phyloP scores from a whole-genome alignment of 257 asterid species.

The Solanum chiquidenum region DNA sequence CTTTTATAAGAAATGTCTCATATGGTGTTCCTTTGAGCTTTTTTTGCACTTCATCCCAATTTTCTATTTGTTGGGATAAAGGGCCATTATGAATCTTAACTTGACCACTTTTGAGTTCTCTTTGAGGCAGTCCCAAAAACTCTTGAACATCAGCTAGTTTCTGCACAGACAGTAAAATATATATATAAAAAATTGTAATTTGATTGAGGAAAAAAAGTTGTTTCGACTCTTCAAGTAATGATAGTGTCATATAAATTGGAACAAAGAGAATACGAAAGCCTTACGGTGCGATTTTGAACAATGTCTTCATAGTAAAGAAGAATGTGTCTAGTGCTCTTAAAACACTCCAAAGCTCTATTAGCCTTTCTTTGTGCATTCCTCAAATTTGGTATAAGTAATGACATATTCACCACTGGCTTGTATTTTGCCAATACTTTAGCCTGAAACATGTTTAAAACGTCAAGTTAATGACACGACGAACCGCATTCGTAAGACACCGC shows the following conservation, averaged over 20 bases:
- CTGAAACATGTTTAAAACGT: slow-evolving; percentile 17
- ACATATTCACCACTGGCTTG: slow-evolving; percentile 50
- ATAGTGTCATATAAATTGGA: neutral
- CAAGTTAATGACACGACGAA: neutral
- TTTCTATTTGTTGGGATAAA: slow-evolving; percentile 32
- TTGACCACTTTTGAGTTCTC: slow-evolving; percentile 58
- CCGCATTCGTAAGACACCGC: neutral
- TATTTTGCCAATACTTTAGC: slow-evolving; percentile 66
- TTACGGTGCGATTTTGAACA: slow-evolving; percentile 44
- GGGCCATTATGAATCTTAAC: slow-evolving; percentile 71
- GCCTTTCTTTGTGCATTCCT: slow-evolving; percentile 22
- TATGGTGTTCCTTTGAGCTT: slow-evolving; percentile 50
- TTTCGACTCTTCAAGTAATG: no score
- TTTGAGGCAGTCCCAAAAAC: slow-evolving; percentile 51
- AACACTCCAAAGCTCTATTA: slow-evolving; percentile 43
- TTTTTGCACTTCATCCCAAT: slow-evolving; percentile 43
- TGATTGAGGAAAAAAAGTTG: neutral
- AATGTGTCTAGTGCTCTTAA: slow-evolving; percentile 54
- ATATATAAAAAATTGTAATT: neutral
- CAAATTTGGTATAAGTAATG: slow-evolving; percentile 33
- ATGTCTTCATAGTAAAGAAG: slow-evolving; percentile 72
- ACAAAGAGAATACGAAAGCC: neutral
- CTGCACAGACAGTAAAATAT: slow-evolving; percentile 18
- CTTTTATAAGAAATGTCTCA: slow-evolving; percentile 24
- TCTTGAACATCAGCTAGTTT: slow-evolving; percentile 62